A percentile compares a stretch with the other conserved stretches of the same genome.
Conservation (phyloP, 2,329 filamentous ascomycete genomes). For the Nemania serpens region DNA sequence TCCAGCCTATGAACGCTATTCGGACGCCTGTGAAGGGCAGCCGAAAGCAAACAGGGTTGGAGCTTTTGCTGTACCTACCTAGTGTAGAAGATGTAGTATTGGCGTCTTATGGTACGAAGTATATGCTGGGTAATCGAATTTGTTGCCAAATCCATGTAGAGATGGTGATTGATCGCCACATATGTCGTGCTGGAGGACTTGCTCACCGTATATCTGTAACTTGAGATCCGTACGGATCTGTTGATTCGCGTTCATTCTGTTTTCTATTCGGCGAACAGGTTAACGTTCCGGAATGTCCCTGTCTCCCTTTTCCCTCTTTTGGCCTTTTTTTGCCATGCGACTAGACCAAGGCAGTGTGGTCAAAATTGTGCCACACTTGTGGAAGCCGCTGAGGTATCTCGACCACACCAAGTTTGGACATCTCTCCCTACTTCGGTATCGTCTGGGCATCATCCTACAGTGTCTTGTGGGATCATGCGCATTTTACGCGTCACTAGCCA, state of each 20-base stretch:
- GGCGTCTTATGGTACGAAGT: neutral
- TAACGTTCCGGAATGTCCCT: too few relatives aligned
- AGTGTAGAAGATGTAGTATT: neutral
- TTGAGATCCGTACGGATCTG: too few relatives aligned
- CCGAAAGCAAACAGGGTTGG: slow-evolving; percentile 18
- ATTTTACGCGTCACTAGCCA: neutral
- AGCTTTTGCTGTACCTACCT: neutral
- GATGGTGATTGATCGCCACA: too few relatives aligned
- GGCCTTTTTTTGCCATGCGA: slow-evolving; percentile 17
- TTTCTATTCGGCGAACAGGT: too few relatives aligned
- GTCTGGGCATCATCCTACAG: neutral
- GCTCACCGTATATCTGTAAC: too few relatives aligned
- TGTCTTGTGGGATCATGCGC: slow-evolving; percentile 21
- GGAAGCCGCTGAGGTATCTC: slow-evolving; percentile 18
- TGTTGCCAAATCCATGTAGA: too few relatives aligned
- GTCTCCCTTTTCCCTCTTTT: slow-evolving; percentile 9
- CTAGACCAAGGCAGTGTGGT: slow-evolving; percentile 5
- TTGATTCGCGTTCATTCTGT: too few relatives aligned
- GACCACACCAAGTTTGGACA: slow-evolving; percentile 19
- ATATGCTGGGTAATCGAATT: neutral
- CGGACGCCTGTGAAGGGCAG: slow-evolving; percentile 4
- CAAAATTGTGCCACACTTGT: slow-evolving; percentile 24
- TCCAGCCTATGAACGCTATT: neutral
- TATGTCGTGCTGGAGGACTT: too few relatives aligned
- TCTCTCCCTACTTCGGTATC: neutral